Conservation (phyloP, 495 filamentous ascomycete genomes). For the Xanthoparmelia taractica region DNA sequence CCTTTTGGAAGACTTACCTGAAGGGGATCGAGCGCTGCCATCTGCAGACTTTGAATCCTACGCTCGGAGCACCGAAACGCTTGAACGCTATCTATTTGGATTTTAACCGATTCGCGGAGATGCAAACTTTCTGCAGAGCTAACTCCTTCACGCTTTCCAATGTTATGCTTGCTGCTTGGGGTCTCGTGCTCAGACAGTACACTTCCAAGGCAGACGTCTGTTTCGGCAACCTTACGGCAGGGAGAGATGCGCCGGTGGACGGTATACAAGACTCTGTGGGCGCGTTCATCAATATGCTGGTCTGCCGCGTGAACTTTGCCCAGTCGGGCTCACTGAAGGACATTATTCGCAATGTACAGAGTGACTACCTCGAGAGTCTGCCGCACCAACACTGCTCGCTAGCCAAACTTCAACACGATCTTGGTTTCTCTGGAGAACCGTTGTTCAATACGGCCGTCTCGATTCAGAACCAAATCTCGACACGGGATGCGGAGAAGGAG, state of each 20-base stretch:
- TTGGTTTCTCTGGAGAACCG: slow-evolving; percentile 42
- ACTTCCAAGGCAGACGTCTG: slow-evolving; percentile 44
- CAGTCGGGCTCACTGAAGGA: slow-evolving; percentile 32
- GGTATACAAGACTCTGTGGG: slow-evolving; percentile 44
- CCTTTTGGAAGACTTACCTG: slow-evolving; percentile 26
- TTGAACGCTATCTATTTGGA: slow-evolving; percentile 34
- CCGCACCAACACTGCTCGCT: slow-evolving; percentile 47
- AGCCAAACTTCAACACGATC: slow-evolving; percentile 48
- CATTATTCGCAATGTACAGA: slow-evolving; percentile 40
- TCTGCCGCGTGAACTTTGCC: slow-evolving; percentile 38
- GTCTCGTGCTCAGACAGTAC: slow-evolving; percentile 43
- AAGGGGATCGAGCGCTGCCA: slow-evolving; percentile 36
- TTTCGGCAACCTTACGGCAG: slow-evolving; percentile 47
- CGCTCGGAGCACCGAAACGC: slow-evolving; percentile 19
- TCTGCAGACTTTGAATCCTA: slow-evolving; percentile 42
- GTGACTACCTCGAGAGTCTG: slow-evolving; percentile 42
- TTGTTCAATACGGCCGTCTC: slow-evolving; percentile 55
- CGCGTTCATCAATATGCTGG: slow-evolving; percentile 47
- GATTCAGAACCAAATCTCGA: slow-evolving; percentile 36
- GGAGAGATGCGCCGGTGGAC: slow-evolving; percentile 42
- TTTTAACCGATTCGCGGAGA: slow-evolving; percentile 27
- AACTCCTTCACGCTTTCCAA: slow-evolving; percentile 45
- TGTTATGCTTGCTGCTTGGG: slow-evolving; percentile 48
- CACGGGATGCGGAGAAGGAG: slow-evolving; percentile 32
- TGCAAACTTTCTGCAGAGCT: slow-evolving; percentile 41